A percentile compares a stretch with the other conserved stretches of the same genome.
These are phyloP conservation scores for Tulasnella sp. DNA, from an alignment of 768 basidiomycete species.

Conservation along the genomic window DNA sequence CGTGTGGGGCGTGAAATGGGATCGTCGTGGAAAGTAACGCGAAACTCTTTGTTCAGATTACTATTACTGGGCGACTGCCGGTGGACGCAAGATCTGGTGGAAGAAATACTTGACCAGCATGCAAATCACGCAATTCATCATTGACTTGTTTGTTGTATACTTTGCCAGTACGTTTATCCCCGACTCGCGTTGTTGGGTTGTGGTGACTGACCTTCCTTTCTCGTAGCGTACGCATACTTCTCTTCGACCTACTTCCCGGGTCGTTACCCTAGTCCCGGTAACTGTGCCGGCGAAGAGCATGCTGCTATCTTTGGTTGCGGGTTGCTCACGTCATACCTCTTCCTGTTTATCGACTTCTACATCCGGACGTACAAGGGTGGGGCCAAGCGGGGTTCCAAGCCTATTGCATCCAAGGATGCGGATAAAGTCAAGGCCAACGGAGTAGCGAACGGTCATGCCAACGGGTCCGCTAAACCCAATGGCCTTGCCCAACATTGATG, in stretches of 20 bases:
- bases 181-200: slow-evolving; percentile 24
- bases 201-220: neutral
- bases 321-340: slow-evolving; percentile 80
- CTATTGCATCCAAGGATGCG: neutral
- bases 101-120: slow-evolving; percentile 95
- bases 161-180: slow-evolving; percentile 69
- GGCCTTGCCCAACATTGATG: too few species aligned
- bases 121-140: slow-evolving; percentile 93
- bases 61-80: slow-evolving; percentile 97
- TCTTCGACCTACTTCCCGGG: slow-evolving; percentile 40
- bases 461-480: too few species aligned
- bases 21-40: neutral
- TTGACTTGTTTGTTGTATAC: slow-evolving; percentile 84
- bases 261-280: slow-evolving; percentile 59
- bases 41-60: slow-evolving; percentile 50
- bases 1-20: neutral
- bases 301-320: slow-evolving; percentile 84
- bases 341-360: slow-evolving; percentile 94
- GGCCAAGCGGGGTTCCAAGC: slow-evolving; percentile 2
- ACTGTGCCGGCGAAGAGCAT: slow-evolving; percentile 79
- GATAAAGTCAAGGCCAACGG: slow-evolving; percentile 7
- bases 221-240: slow-evolving; percentile 65
- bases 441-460: slow-evolving; percentile 9
- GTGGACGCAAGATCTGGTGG: slow-evolving; percentile 98
- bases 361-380: slow-evolving; percentile 30